Conservation (phyloP, 2,329 filamentous ascomycete genomes). For the Hymenoscyphus scutula region DNA sequence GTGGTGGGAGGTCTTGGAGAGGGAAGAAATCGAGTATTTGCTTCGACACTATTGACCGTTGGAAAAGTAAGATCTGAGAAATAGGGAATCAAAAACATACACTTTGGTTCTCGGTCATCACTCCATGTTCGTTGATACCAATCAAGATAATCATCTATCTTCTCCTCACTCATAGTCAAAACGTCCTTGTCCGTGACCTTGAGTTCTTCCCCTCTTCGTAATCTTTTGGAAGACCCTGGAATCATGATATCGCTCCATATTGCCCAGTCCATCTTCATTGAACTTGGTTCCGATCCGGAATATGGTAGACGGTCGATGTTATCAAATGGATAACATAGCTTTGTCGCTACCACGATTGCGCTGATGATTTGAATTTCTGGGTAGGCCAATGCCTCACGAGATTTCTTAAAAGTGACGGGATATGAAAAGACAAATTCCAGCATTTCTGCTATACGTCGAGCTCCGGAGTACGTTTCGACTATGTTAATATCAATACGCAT, state of each 20-base stretch:
- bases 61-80: not conserved
- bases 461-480: conserved; percentile 64
- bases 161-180: conserved; percentile 55
- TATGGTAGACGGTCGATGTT: conserved; percentile 49
- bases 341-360: conserved; percentile 71
- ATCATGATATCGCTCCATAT: conserved; percentile 59
- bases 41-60: conserved; percentile 30
- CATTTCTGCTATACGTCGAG: conserved; percentile 48
- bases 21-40: conserved; percentile 39
- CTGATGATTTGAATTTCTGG: conserved; percentile 75
- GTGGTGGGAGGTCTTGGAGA: conserved; percentile 26
- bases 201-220: conserved; percentile 47
- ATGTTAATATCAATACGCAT: conserved; percentile 19
- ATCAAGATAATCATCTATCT: conserved; percentile 74
- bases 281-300: conserved; percentile 53
- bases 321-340: conserved; percentile 76
- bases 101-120: conserved; percentile 42
- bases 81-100: conserved; percentile 30
- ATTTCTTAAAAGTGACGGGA: conserved; percentile 45
- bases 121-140: conserved; percentile 72
- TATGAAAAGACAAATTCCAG: conserved; percentile 56
- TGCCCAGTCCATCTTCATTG: conserved; percentile 67
- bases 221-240: conserved; percentile 31
- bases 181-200: conserved; percentile 61
- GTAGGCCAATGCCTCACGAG: conserved; percentile 51